Evolutionary conservation across 106 monocot genomes (phyloP).

Genomic region (Apostasia ramifera): DNA sequence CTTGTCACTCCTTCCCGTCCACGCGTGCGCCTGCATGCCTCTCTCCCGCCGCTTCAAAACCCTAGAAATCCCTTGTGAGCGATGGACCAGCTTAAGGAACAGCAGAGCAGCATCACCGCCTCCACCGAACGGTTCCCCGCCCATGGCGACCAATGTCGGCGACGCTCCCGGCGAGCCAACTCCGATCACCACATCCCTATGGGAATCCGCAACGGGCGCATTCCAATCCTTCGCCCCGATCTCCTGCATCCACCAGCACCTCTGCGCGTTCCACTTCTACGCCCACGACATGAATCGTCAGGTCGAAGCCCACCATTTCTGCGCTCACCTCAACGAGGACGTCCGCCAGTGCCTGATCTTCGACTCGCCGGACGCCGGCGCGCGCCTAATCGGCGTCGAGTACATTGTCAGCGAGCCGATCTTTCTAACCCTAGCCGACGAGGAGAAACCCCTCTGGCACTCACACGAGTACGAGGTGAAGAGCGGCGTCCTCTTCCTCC

Average conservation of each 20-base stretch:
- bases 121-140: not conserved
- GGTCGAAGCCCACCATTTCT: slow-evolving; percentile 94
- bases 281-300: slow-evolving; percentile 79
- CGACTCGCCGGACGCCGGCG: slow-evolving; percentile 47
- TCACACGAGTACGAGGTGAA: slow-evolving; percentile 96
- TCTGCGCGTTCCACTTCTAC: slow-evolving; percentile 96
- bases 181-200: slow-evolving; percentile 33
- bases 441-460: slow-evolving; percentile 91
- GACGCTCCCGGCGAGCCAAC: slow-evolving; percentile 59
- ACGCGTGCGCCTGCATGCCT: too few species aligned
- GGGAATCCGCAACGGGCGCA: slow-evolving; percentile 57
- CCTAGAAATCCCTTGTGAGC: too few species aligned
- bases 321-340: slow-evolving; percentile 82
- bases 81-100: too few species aligned
- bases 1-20: too few species aligned
- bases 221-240: slow-evolving; percentile 77
- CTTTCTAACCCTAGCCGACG: slow-evolving; percentile 70
- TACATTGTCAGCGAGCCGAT: slow-evolving; percentile 57
- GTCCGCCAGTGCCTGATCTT: slow-evolving; percentile 87
- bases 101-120: too few species aligned
- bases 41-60: too few species aligned
- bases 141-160: not conserved
- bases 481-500: slow-evolving; percentile 73
- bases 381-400: slow-evolving; percentile 86
- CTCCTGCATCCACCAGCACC: slow-evolving; percentile 75